These are phyloP conservation scores for Rhizoclosmatium globosum DNA, from an alignment of 192 early-diverging fungal genomes.

Conservation along the genomic window DNA sequence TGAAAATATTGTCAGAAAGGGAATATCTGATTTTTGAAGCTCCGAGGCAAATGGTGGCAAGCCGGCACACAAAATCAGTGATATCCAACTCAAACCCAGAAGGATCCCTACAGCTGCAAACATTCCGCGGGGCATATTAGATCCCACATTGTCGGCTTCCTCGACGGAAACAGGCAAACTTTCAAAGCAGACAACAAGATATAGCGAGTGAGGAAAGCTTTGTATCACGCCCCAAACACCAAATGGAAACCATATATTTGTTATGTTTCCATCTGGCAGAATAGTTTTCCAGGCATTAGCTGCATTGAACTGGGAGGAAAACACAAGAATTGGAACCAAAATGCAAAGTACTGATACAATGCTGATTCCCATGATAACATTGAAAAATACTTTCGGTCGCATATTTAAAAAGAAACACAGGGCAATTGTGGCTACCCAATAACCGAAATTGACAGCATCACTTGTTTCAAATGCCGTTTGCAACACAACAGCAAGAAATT, in stretches of 20 bases:
- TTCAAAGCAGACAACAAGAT: constrained; percentile 29
- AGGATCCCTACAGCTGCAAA: neutral
- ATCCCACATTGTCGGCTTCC: neutral
- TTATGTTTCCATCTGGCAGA: constrained; percentile 4
- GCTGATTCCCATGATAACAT: neutral
- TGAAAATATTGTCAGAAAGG: neutral
- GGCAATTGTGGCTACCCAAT: constrained; percentile 1
- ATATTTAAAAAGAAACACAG: constrained; percentile 15
- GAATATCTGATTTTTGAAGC: neutral
- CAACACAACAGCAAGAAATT: constrained; percentile 4
- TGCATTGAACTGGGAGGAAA: neutral
- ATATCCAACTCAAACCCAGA: constrained; percentile 9
- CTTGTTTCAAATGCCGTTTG: neutral
- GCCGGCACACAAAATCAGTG: constrained; percentile 9
- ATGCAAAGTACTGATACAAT: neutral
- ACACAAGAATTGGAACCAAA: neutral
- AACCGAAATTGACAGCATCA: neutral
- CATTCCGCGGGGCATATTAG: constrained; percentile 1
- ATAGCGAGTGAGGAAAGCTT: constrained; percentile 7
- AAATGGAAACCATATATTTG: constrained; percentile 21
- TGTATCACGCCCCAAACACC: constrained; percentile 9
- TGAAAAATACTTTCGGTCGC: constrained; percentile 27
- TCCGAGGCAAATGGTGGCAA: neutral
- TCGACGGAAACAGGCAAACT: constrained; percentile 15
- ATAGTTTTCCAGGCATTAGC: constrained; percentile 20